Evolutionary conservation across 1,139 yeast genomes (phyloP).

Genomic region (Debaryomyces sp.): DNA sequence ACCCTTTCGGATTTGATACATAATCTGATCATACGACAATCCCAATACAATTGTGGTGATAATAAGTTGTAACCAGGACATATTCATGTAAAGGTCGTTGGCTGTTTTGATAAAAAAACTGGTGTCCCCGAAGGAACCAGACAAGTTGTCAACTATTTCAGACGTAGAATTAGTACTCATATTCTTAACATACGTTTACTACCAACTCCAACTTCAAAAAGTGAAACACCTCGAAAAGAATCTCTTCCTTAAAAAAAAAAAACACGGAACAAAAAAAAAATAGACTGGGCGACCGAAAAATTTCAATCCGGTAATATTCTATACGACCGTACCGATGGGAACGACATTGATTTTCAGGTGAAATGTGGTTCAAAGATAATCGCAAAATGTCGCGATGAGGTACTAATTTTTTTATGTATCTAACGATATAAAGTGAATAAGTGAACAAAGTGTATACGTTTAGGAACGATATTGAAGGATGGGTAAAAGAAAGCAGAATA

Average conservation of each 20-base stretch:
- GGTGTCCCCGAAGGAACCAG: constrained; percentile 2
- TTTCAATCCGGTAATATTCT: neutral
- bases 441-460: neutral
- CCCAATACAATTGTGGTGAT: constrained; percentile 52
- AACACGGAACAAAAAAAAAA: neutral
- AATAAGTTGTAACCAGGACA: constrained; percentile 26
- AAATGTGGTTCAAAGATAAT: neutral
- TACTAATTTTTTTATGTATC: constrained; percentile 2
- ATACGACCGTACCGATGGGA: constrained; percentile 6
- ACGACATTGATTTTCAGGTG: neutral
- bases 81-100: constrained; percentile 6
- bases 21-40: constrained; percentile 77
- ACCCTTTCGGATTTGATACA: constrained; percentile 80
- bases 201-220: constrained; percentile 3
- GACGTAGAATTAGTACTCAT: constrained; percentile 19
- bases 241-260: constrained; percentile 1
- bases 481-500: constrained; percentile 50
- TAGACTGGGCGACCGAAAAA: neutral
- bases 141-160: constrained; percentile 14
- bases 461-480: constrained; percentile 22
- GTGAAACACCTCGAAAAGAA: neutral
- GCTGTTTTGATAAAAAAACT: constrained; percentile 1
- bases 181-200: neutral
- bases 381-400: constrained; percentile 10
- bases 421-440: neutral